Evolutionary conservation across 2,329 filamentous ascomycete species (phyloP), one percentile per base, ranked within the genome.

Genomic region (Drechslerella coelobrocha): DNA sequence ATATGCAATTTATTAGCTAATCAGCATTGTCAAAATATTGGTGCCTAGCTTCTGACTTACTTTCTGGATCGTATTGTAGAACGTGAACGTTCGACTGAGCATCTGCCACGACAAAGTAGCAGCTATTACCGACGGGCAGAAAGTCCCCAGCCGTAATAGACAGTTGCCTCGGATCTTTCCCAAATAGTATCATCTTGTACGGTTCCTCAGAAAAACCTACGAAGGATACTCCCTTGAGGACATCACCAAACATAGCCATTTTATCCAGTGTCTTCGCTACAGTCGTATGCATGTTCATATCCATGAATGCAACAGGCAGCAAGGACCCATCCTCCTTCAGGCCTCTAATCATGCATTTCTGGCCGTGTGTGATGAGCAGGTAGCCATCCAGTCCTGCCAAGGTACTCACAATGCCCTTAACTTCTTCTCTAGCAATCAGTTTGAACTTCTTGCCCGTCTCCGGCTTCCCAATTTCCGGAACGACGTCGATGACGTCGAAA

Each of bases 301-400:
- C 94, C 83, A 99, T 89, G 77, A 99, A 99, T 0, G 94, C 94
- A 2, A 99, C 93, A 0, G 94, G 94, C 0, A 97, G 83, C 56
- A 97, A 84, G 0, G 90, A 92, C 0, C 92, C 91, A 77, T 99
- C 94, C 78, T 99, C 94, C 78, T 97, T 97, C 2, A 99, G 83
- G 41, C 94, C 94, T 68, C 94, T 85, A 0, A 99, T 92, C 89
- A 99, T 95, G 78, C 92, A 93, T 79, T 99, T 99, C 77, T 97
- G 92, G 0, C 94, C 94, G 77, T 99, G 94, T 0, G 92, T 92
- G 41, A 90, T 90, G 72, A 94, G 88, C 83, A 95, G 87, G 74
- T 93, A 91, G 0, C 90, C 94, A 79, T 94, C 92, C 0, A 88
- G 91, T 43, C 90, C 93, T 60, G 96, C 88, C 9, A 99, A 79